phyloP scores from a whole-genome alignment of 129 eudicot species.

The Chrysanthemum makinoi region DNA sequence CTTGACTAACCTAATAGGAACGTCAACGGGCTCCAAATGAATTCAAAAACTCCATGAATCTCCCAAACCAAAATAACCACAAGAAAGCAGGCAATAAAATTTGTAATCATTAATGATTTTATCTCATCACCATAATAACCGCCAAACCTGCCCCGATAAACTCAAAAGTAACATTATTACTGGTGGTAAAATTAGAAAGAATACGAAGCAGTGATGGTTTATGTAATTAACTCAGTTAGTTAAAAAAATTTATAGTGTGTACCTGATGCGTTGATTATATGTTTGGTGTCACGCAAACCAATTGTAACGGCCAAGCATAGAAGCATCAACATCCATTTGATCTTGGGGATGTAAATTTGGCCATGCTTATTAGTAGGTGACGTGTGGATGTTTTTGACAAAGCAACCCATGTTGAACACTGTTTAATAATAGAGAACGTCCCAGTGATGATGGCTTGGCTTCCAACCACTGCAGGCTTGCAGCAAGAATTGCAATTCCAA shows the following conservation, averaged over 20 bases:
- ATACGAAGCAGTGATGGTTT: neutral
- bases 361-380: constrained; percentile 69
- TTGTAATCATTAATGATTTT: too few relatives aligned
- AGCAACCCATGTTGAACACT: constrained; percentile 75
- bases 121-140: constrained; percentile 67
- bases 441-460: constrained; percentile 90
- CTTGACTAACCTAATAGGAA: too few relatives aligned
- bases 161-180: neutral
- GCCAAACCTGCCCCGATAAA: constrained; percentile 56
- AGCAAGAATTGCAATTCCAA: constrained; percentile 84
- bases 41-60: too few relatives aligned
- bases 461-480: constrained; percentile 95
- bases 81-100: too few relatives aligned
- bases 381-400: constrained; percentile 74
- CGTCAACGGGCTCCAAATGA: too few relatives aligned
- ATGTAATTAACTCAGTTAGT: too few relatives aligned
- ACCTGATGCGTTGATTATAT: constrained; percentile 91
- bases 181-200: neutral
- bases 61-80: too few relatives aligned
- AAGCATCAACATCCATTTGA: constrained; percentile 76
- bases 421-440: constrained; percentile 77
- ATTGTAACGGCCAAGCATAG: constrained; percentile 80
- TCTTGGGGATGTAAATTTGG: too few relatives aligned
- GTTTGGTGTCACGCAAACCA: too few relatives aligned
- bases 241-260: neutral